Evolutionary conservation across 2,329 filamentous ascomycete species (phyloP).

Genomic region (Harringtonia aguacate): DNA sequence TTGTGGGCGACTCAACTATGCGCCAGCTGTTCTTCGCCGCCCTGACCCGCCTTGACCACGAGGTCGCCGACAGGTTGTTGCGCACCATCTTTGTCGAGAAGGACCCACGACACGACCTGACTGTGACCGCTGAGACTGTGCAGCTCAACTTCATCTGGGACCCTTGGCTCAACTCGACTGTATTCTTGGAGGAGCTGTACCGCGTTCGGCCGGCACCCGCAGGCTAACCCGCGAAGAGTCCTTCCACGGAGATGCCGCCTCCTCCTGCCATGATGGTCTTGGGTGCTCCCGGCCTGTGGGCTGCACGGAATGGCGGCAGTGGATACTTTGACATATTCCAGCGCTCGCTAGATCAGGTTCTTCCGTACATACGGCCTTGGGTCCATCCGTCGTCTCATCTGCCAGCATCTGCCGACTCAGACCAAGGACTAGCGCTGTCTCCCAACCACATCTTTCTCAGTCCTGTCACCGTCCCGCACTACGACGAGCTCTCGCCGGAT

Average conservation of each 20-base stretch:
- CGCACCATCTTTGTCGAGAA: slow-evolving; percentile 20
- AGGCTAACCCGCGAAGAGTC: too few species aligned
- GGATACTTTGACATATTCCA: slow-evolving; percentile 33
- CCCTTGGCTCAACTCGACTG: slow-evolving; percentile 45
- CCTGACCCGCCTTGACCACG: slow-evolving; percentile 33
- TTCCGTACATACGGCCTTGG: slow-evolving; percentile 18
- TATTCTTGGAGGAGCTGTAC: slow-evolving; percentile 28
- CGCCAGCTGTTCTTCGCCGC: slow-evolving; percentile 51
- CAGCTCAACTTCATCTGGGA: slow-evolving; percentile 50
- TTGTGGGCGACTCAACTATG: slow-evolving; percentile 49
- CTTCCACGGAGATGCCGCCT: slow-evolving; percentile 12
- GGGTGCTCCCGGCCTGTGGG: slow-evolving; percentile 43
- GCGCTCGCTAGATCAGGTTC: slow-evolving; percentile 31
- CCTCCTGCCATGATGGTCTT: slow-evolving; percentile 37
- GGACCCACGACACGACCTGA: slow-evolving; percentile 32
- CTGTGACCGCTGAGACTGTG: slow-evolving; percentile 31
- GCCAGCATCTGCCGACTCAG: not conserved
- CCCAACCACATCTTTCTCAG: slow-evolving; percentile 17
- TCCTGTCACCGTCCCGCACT: slow-evolving; percentile 30
- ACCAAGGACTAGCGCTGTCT: not conserved
- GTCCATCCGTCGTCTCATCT: slow-evolving; percentile 8
- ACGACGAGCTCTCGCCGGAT: slow-evolving; percentile 28
- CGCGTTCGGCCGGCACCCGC: slow-evolving; percentile 16
- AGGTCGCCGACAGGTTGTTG: slow-evolving; percentile 23
- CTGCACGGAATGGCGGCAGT: slow-evolving; percentile 37